Evolutionary conservation across 1,139 yeast species (phyloP), one percentile per base, ranked within the genome.

Genomic region (Arxiozyma heterogenica): DNA sequence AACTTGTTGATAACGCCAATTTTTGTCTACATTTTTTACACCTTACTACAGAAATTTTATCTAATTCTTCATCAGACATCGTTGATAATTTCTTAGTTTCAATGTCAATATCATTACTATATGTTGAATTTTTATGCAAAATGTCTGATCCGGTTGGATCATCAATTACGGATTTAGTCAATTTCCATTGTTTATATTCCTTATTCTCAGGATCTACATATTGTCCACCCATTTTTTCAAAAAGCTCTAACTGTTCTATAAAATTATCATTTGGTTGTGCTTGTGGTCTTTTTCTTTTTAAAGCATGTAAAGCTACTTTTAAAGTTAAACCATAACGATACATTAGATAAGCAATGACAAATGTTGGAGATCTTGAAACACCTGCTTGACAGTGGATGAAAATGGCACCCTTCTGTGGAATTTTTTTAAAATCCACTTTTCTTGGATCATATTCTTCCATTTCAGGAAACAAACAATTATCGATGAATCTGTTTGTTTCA

Each of bases 351-450:
- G 95, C 95, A 45, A 83, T 76, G 17, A 83, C 73, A 39, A 89
- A 74, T 0, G 95, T 73, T 0, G 81, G 88, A 1, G 96, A 85
- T 59, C 98, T 73, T 2, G 96, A 87, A 30, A 83, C 80, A 1
- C 98, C 98, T 38, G 96, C 96, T 54, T 90, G 88, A 66, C 94
- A 86, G 65, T 85, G 88, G 6, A 86, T 73, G 49, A 82, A 71
- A 0, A 85, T 72, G 15, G 66, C 65, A 1, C 76, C 77, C 56
- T 65, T 64, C 57, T 80, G 86, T 53, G 76, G 74, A 51, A 71
- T 68, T 20, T 66, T 66, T 55, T 71, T 70, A 18, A 70, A 72
- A 41, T 67, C 66, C 1, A 69, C 67, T 41, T 62, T 56, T 11
- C 62, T 54, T 15, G 70, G 69, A 53, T 60, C 57, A 49, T 65